Evolutionary conservation across 2,329 filamentous ascomycete genomes (phyloP), one percentile per base, ranked within the genome.

Genomic region (Colletotrichum somersetense): DNA sequence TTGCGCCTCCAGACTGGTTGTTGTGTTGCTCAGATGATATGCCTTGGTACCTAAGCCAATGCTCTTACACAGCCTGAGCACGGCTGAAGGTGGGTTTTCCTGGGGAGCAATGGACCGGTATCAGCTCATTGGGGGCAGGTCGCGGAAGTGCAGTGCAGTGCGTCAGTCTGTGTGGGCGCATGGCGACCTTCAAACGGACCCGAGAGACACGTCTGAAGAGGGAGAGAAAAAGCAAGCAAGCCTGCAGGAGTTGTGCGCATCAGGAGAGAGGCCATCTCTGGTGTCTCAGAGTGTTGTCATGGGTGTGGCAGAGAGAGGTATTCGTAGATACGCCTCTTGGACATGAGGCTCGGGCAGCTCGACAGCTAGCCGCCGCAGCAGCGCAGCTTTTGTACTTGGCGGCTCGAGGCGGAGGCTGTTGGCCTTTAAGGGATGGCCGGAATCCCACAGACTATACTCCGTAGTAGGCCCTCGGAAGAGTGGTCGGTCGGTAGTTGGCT

Each of bases 161-260:
- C 63, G 58, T 63, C 65, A 59, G 65, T 64, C 65, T 68, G 58
- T 72, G 69, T 72, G 53, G 65, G 59, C 46, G 65, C 69, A 55
- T 63, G 42, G 12, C 10, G 52, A 64, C 42, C 35, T 63, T 42
- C 50, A 59, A 53, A 68, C 65, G 38, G 44, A 46, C 33, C 44
- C 44, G 52, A 63, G 55, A 68, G 62, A 48, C 62, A 53, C 26
- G 61, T 69, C 42, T 46, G 59, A 40, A n/a, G 67, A 59, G 44
- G 53, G 52, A 63, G 52, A 35, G 23, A 53, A 50, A 69, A 72
- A 63, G 58, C 46, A 59, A 63, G 46, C 50, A 53, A 58, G 58
- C 18, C 57, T 53, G 58, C 50, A 58, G 44, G 26, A 53, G 62
- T 46, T 52, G 44, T 40, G 44, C 50, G 44, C 58, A 53, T 40